Evolutionary conservation across 2,329 filamentous ascomycete species (phyloP).

Genomic region (Rasamsonia emersonii): DNA sequence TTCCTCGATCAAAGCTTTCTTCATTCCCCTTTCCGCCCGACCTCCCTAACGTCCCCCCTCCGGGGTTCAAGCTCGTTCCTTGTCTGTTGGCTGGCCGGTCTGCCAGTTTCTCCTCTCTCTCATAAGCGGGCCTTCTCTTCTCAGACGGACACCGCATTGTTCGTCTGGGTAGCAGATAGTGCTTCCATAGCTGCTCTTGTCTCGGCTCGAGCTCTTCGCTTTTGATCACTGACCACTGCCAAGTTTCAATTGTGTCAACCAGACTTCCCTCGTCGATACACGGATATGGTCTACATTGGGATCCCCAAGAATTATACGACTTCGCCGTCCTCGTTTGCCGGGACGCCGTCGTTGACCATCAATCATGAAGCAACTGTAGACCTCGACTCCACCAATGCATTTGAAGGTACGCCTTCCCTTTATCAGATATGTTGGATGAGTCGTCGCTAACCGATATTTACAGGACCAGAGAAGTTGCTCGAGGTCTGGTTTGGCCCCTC

Average conservation of each 20-base stretch:
- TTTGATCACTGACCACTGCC: slow-evolving; percentile 2
- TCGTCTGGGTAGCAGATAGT: slow-evolving; percentile 97
- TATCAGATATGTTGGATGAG: background rate
- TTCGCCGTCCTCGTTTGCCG: slow-evolving; percentile 66
- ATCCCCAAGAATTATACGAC: slow-evolving; percentile 74
- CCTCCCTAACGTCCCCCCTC: slow-evolving; percentile 76
- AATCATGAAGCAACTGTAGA: slow-evolving; percentile 91
- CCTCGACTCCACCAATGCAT: slow-evolving; percentile 90
- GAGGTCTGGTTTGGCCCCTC: slow-evolving; percentile 96
- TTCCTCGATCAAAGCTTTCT: slow-evolving; percentile 74
- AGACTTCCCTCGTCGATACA: slow-evolving; percentile 7
- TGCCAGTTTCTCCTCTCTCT: slow-evolving; percentile 55
- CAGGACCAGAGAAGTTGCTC: slow-evolving; percentile 89
- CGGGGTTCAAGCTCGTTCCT: slow-evolving; percentile 37
- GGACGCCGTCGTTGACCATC: slow-evolving; percentile 86
- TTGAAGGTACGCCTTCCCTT: slow-evolving; percentile 60
- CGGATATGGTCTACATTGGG: slow-evolving; percentile 76
- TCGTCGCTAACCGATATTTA: slow-evolving; percentile 14
- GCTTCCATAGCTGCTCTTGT: slow-evolving; percentile 56
- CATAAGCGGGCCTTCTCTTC: slow-evolving; percentile 85
- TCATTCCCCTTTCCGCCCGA: slow-evolving; percentile 71
- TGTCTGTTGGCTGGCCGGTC: slow-evolving; percentile 65
- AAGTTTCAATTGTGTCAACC: slow-evolving; percentile 6
- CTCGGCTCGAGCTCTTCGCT: slow-evolving; percentile 9
- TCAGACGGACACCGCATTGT: slow-evolving; percentile 87